Percentiles rank a stretch among this genome's conserved stretches.
phyloP scores from a whole-genome alignment of 2,329 filamentous ascomycete species.

The Calonectria pauciramosa region DNA sequence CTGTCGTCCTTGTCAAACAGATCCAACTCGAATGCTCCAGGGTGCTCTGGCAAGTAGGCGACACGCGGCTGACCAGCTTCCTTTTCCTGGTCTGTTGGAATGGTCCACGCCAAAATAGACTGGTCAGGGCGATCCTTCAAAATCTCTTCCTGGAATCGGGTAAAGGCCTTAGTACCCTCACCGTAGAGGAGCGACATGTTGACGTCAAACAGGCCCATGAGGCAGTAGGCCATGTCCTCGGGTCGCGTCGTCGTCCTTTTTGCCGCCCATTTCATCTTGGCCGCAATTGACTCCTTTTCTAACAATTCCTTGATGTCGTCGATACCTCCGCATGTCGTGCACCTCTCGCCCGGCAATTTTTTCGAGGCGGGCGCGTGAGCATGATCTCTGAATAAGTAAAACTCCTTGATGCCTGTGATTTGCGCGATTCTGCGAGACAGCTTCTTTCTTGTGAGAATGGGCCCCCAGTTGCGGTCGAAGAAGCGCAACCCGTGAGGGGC shows the following conservation, averaged over 20 bases:
- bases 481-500: not conserved
- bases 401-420: constrained; percentile 4
- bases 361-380: not conserved
- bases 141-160: constrained; percentile 20
- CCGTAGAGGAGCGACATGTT: constrained; percentile 26
- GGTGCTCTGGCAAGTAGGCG: not conserved
- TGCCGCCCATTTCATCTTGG: constrained; percentile 16
- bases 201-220: constrained; percentile 24
- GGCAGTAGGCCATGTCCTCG: constrained; percentile 21
- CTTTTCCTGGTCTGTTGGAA: not conserved
- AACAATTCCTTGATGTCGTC: not conserved
- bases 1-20: not conserved
- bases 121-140: not conserved
- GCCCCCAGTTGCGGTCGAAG: not conserved
- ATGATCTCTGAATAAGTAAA: not conserved
- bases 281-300: not conserved
- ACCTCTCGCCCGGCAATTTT: not conserved
- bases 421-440: not conserved
- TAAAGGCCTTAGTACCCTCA: constrained; percentile 17
- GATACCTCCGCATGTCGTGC: not conserved
- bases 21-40: not conserved
- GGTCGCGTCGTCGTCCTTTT: constrained; percentile 1
- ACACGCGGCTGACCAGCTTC: not conserved
- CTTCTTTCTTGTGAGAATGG: not conserved
- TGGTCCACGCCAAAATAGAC: not conserved